A percentile compares a stretch with the other conserved stretches of the same genome.
Evolutionary conservation across 176 grass and related monocot species (phyloP).

Genomic region (Cenchrus fungigraminus): DNA sequence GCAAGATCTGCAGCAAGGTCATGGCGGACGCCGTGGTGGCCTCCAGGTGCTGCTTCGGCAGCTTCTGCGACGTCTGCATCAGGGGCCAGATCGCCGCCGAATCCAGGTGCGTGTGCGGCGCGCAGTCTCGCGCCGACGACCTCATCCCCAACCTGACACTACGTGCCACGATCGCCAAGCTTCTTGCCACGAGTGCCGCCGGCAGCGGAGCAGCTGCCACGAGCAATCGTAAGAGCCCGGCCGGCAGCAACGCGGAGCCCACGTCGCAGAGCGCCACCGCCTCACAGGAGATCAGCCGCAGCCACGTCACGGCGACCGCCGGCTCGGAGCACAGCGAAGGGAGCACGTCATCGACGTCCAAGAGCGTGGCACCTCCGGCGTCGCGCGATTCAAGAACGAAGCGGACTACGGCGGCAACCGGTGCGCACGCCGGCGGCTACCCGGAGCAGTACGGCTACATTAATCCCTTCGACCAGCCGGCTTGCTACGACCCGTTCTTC

Average conservation of each 20-base stretch:
- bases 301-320: no score
- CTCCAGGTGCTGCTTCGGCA: slow-evolving; percentile 45
- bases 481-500: slow-evolving; percentile 30
- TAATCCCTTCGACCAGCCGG: not conserved
- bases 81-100: not conserved
- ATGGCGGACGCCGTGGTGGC: slow-evolving; percentile 28
- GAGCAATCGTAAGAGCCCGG: slow-evolving; percentile 12
- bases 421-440: not conserved
- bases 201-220: not conserved
- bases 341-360: not conserved
- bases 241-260: not conserved
- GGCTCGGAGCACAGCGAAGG: not conserved
- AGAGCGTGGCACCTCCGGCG: not conserved
- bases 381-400: not conserved
- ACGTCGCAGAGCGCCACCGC: not conserved
- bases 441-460: not conserved
- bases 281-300: not conserved
- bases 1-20: slow-evolving; percentile 38
- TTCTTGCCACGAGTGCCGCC: not conserved
- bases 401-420: not conserved
- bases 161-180: slow-evolving; percentile 21
- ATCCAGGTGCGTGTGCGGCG: slow-evolving; percentile 39
- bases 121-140: not conserved
- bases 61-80: slow-evolving; percentile 44
- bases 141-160: slow-evolving; percentile 37